Evolutionary conservation across 257 asterid genomes (phyloP), one percentile per base, ranked within the genome.

Genomic region (Nicotiana sylvestris): DNA sequence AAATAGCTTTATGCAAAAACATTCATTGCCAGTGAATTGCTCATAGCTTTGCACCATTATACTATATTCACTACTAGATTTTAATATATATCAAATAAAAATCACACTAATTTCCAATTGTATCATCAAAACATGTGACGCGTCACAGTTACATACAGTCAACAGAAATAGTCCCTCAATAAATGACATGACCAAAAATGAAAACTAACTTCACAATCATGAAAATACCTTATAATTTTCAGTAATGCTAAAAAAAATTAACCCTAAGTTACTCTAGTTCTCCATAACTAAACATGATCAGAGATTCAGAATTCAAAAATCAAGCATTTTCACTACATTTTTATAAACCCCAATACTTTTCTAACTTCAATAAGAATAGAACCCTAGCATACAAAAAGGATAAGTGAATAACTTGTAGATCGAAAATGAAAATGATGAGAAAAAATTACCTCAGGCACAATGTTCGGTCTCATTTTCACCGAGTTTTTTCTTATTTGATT

Each of bases 391-490:
- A 76, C 49, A 18, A 55, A 76, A 18, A 81, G 56, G n/a, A 3
- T 7, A 27, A 61, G 27, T 30, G 5, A 62, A 77, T 35, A 72
- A 72, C 17, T 46, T 12, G 27, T 69, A 53, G 32, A 78, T 53
- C 30, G 27, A 43, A 56, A 37, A 70, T 18, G 12, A n/a, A 70
- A 77, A 69, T n/a, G 0, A 2, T 9, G 35, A 66, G 66, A 7
- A 4, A 66, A 21, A 5, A 32, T n/a, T 84, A 94, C 98, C 98
- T 93, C 98, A 80, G 98, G 87, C 43, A 94, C 98, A 81, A 94
- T 84, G 91, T 89, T 94, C 30, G 98, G 82, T 90, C 98, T 90
- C 98, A 94, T 94, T 80, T 83, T 81, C 21, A 30, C 78, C 1
- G 8, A 3, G 77, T 78, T 61, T 81, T 81, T 49, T 83, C 86